phyloP scores from a whole-genome alignment of 225 moss, liverwort and hornwort genomes.

The Rhytidiadelphus loreus region DNA sequence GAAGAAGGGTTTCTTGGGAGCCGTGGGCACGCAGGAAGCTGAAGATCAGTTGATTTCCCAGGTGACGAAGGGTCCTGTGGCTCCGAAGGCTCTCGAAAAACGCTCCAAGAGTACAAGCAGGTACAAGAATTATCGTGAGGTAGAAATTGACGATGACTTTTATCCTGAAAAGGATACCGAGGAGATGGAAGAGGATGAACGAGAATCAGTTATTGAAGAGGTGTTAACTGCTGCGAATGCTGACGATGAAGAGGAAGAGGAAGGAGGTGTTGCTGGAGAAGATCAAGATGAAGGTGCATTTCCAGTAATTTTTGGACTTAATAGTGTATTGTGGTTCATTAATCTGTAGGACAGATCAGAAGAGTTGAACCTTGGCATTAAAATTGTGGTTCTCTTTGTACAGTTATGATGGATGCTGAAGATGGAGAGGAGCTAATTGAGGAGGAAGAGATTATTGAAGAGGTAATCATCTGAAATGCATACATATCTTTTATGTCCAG shows the following conservation, averaged over 20 bases:
- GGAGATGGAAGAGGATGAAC: conserved; percentile 51
- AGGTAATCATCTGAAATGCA: conserved; percentile 6
- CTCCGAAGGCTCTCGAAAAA: conserved; percentile 32
- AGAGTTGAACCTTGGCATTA: not conserved
- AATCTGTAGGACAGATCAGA: not conserved
- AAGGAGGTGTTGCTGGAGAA: conserved; percentile 48
- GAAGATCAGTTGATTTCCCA: conserved; percentile 71
- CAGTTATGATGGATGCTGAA: conserved; percentile 44
- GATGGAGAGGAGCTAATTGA: conserved; percentile 31
- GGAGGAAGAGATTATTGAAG: conserved; percentile 59
- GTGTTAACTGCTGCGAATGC: conserved; percentile 63
- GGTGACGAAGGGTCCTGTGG: conserved; percentile 52
- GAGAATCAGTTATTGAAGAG: conserved; percentile 63
- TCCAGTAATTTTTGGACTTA: not conserved
- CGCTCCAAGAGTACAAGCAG: conserved; percentile 47
- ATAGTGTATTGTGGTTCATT: not conserved
- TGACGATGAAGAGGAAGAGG: conserved; percentile 48
- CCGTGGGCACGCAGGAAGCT: conserved; percentile 82
- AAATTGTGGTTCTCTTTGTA: not conserved
- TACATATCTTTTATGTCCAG: not conserved
- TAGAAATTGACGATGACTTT: conserved; percentile 43
- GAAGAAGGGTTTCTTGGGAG: conserved; percentile 81
- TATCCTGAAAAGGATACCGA: conserved; percentile 50
- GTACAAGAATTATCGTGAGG: conserved; percentile 41
- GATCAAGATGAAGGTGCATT: conserved; percentile 47